phyloP scores from a whole-genome alignment of 1,139 yeast genomes.

The Yarrowia galli region DNA sequence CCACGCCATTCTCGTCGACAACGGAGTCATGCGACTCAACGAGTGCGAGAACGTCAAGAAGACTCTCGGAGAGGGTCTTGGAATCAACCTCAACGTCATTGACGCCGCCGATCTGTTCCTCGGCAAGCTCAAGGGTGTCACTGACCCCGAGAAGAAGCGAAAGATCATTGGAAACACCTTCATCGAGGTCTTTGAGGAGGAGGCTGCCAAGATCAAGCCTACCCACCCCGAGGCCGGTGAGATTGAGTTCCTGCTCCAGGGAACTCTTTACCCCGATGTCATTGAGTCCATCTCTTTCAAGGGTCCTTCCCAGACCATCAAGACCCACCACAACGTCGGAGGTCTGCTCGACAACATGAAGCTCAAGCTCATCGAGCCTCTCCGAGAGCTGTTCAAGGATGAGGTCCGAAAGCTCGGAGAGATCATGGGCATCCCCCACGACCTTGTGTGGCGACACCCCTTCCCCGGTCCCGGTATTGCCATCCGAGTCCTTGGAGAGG shows the following conservation, averaged over 20 bases:
- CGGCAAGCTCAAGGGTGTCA: constrained; percentile 84
- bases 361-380: constrained; percentile 95
- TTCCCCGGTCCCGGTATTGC: constrained; percentile 99
- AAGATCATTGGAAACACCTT: constrained; percentile 98
- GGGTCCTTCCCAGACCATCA: constrained; percentile 99
- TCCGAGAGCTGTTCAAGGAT: constrained; percentile 97
- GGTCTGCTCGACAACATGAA: constrained; percentile 98
- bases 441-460: constrained; percentile 99
- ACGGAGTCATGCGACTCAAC: constrained; percentile 95
- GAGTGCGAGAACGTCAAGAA: constrained; percentile 89
- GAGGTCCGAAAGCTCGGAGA: constrained; percentile 97
- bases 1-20: constrained; percentile 98
- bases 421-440: constrained; percentile 93
- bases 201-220: constrained; percentile 91
- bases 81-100: constrained; percentile 91
- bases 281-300: constrained; percentile 98
- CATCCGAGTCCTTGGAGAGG: constrained; percentile 96
- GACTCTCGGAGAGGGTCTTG: constrained; percentile 90
- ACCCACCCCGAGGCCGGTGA: constrained; percentile 74
- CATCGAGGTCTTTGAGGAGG: constrained; percentile 95
- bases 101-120: constrained; percentile 94
- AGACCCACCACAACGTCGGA: constrained; percentile 99
- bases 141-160: constrained; percentile 99
- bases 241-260: constrained; percentile 92
- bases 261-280: constrained; percentile 98